Evolutionary conservation across 306 rosid species (phyloP).

Genomic region (Carpinus fangiana): DNA sequence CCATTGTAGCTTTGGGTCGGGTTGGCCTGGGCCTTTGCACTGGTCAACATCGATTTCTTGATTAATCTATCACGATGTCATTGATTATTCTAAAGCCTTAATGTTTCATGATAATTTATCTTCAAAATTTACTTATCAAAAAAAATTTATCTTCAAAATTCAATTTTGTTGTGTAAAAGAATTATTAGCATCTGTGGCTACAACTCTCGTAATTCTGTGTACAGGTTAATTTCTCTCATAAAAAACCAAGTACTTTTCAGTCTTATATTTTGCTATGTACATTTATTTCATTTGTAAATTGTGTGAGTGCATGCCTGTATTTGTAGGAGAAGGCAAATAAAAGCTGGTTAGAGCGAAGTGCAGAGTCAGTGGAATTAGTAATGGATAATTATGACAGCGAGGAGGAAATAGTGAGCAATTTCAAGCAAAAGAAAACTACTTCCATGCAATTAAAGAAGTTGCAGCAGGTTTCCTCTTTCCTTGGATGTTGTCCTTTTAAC

Average conservation of each 20-base stretch:
- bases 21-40: background rate
- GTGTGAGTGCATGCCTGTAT: background rate
- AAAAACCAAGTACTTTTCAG: background rate
- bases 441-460: conserved; percentile 61
- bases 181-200: background rate
- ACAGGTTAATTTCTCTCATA: background rate
- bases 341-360: conserved; percentile 86
- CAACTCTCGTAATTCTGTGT: background rate
- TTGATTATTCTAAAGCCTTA: background rate
- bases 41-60: background rate
- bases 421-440: conserved; percentile 63
- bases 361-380: conserved; percentile 64
- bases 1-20: background rate
- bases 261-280: background rate
- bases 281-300: conserved; percentile 10
- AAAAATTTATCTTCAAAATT: background rate
- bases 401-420: conserved; percentile 70
- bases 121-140: no score
- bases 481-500: background rate
- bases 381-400: conserved; percentile 72
- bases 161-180: background rate
- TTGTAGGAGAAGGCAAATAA: conserved; percentile 72
- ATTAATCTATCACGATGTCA: no score
- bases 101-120: background rate
- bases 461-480: conserved; percentile 55